Evolutionary conservation across 1,284 basidiomycete genomes (phyloP), one percentile per base, ranked within the genome.

Genomic region (Phaffia rhodozyma): DNA sequence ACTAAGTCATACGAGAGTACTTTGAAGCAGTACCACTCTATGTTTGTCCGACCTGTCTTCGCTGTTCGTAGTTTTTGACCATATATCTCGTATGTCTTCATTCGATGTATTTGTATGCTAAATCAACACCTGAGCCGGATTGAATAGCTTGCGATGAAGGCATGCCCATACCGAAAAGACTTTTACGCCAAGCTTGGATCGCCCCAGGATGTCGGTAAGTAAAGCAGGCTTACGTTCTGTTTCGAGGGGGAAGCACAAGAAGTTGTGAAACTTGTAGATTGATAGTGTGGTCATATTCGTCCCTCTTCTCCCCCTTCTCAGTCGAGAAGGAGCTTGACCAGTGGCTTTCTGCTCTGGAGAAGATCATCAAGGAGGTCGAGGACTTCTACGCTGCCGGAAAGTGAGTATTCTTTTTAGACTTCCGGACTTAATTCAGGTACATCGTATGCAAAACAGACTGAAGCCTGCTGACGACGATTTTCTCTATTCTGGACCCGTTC

Each of bases 131-230:
- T 52, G 20, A 47, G 21, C 32, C 29, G 27, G 27, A 6, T 20
- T 21, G 0, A 60, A 55, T 72, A 92, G 89, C 82, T 93, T 55
- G 94, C 94, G 5, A 91, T 98, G 90, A 96, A 88, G 72, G 91
- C 93, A 0, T 97, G 92, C 78, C 94, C 94, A 0, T 90, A 90
- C 77, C 88, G 93, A 66, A 83, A 81, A 21, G 86, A 86, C 70
- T 94, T 98, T 77, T 97, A 92, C 76, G 79, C 80, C 55, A 97
- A 96, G 76, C 83, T 98, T 56, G 89, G 89, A 25, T 79, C 83
- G 55, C 79, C 87, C 2, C 77, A 81, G 58, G 85, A 85, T 5
- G 50, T 52, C 27, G 63, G 63, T 64, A 0, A 11, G 62, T 55
- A 18, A 9, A 21, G 32, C 32, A 27, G 11, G 6, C 2, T 16